Evolutionary conservation across 371 early-diverging fungal genomes (phyloP), one percentile per base, ranked within the genome.

Genomic region (Parasitella parasitica): DNA sequence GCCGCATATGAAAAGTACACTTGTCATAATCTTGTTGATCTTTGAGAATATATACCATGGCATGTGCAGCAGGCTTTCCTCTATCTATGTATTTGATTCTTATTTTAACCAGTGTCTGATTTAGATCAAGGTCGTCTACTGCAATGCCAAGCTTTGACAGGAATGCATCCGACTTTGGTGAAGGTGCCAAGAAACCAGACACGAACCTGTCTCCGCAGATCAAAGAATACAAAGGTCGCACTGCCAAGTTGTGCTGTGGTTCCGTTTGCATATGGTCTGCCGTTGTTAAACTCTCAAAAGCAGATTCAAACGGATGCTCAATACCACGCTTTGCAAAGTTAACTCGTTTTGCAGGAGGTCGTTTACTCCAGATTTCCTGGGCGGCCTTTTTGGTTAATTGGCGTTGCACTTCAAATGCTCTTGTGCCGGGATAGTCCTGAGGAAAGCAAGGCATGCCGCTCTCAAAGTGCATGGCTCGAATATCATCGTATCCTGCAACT

Each of bases 321-420:
- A 90, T 71, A 6, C 82, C 80, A 36, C 88, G 52, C 61, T 89
- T 91, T 4, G 37, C 66, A 69, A 81, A 92, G 62, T 90, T 91
- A 22, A 86, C 70, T 28, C 92, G 77, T 61, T 94, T 94, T 11
- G 86, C 88, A 4, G 83, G 80, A 0, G 94, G 94, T 30, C 72
- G 78, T 27, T 85, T 71, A 6, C 73, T 65, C 78, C 89, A 89
- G 26, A 64, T 63, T 0, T 51, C 72, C 60, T 80, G 62, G 6
- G 69, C 72, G 26, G 65, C 73, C 16, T 72, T 64, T n/a, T 66
- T 71, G 5, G 56, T 56, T 4, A 56, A 27, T 1, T 48, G 24
- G 15, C 67, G 53, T 12, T 66, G 59, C 4, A 53, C 52, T 24
- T 71, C 75, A 71, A 84, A 90, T 5, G 91, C 86, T 12, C 61